These are phyloP conservation scores for Backusella westeae DNA, from an alignment of 192 early-diverging fungal species.

Conservation along the genomic window DNA sequence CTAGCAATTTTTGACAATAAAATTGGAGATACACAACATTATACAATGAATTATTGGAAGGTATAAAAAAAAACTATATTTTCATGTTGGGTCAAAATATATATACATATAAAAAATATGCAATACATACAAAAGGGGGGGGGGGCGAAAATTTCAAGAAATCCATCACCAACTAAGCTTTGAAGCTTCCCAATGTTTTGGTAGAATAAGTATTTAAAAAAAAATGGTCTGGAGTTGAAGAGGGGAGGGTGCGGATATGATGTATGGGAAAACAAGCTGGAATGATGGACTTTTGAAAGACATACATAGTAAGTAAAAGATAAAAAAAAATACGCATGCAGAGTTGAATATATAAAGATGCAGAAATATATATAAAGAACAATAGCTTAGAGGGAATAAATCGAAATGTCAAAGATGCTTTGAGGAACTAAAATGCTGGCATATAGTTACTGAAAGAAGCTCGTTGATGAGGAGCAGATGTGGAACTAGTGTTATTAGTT, in stretches of 20 bases:
- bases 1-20: neutral
- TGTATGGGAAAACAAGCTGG: constrained; percentile 5
- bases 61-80: constrained; percentile 8
- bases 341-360: neutral
- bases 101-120: constrained; percentile 7
- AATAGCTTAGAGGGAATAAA: neutral
- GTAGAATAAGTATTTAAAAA: neutral
- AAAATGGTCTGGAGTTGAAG: neutral
- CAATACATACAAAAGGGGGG: neutral
- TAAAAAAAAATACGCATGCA: constrained; percentile 3
- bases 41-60: neutral
- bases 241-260: neutral
- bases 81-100: constrained; percentile 3
- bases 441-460: constrained; percentile 17
- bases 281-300: constrained; percentile 26
- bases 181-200: neutral
- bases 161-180: neutral
- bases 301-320: neutral
- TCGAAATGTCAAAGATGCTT: neutral
- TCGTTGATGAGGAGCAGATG: neutral
- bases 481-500: neutral
- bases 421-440: neutral
- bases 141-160: neutral
- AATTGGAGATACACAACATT: neutral
- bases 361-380: neutral